Evolutionary conservation across 805 yeast species (phyloP).

Genomic region (Candida pini): DNA sequence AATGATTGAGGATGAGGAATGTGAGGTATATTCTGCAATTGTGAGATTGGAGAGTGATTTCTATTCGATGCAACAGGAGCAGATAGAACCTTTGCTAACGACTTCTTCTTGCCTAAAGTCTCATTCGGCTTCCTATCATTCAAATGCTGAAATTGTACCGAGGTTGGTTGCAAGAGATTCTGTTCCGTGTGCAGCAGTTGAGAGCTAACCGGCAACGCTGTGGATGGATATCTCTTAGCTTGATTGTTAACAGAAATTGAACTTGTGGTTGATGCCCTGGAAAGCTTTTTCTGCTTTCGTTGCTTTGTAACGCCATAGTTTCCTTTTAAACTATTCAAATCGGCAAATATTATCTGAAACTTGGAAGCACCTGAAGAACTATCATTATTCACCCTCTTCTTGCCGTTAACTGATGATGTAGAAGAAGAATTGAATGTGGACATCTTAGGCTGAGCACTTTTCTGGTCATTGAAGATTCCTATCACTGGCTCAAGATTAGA

Average conservation of each 20-base stretch:
- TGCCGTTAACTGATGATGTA: constrained; percentile 1
- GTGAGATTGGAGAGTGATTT: too few relatives aligned
- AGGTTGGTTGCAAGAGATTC: too few relatives aligned
- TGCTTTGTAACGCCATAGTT: constrained; percentile 10
- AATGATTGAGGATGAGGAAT: too few relatives aligned
- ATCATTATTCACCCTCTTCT: constrained; percentile 11
- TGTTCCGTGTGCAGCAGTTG: too few relatives aligned
- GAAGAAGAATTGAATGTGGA: constrained; percentile 5
- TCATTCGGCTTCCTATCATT: too few relatives aligned
- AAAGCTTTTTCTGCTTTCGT: constrained; percentile 11
- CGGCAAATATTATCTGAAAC: constrained; percentile 42
- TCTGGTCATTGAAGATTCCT: constrained; percentile 26
- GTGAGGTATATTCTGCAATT: too few relatives aligned
- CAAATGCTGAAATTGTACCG: too few relatives aligned
- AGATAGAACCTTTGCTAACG: too few relatives aligned
- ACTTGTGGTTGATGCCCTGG: constrained; percentile 14
- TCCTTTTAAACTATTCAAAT: constrained; percentile 29
- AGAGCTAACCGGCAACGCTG: too few relatives aligned
- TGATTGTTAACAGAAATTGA: constrained; percentile 4
- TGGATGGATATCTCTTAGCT: not conserved
- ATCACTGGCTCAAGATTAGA: constrained; percentile 27
- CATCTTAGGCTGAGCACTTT: constrained; percentile 6
- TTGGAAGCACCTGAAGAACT: constrained; percentile 38
- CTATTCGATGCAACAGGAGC: too few relatives aligned
- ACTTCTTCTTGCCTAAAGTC: too few relatives aligned